phyloP scores from a whole-genome alignment of 495 filamentous ascomycete genomes.

The Neurospora pannonica region DNA sequence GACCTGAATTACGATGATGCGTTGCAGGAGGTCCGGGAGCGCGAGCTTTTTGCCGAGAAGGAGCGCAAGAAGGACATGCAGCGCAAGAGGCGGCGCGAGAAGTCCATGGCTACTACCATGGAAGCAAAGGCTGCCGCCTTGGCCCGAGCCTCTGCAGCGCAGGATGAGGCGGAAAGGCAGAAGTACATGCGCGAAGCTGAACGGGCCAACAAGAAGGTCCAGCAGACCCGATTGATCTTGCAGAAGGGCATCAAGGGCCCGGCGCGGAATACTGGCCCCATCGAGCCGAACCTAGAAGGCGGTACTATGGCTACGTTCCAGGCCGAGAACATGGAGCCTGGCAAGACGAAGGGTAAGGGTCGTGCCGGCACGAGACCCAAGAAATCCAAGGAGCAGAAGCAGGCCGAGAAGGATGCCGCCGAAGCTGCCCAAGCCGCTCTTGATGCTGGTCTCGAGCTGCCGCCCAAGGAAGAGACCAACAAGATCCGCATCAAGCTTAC shows the following conservation, averaged over 20 bases:
- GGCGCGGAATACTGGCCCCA: slow-evolving; percentile 63
- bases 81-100: slow-evolving; percentile 90
- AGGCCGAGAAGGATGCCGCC: slow-evolving; percentile 87
- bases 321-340: slow-evolving; percentile 49
- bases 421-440: slow-evolving; percentile 80
- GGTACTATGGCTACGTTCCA: slow-evolving; percentile 83
- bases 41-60: slow-evolving; percentile 88
- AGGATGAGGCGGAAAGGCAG: slow-evolving; percentile 68
- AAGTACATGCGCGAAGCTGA: slow-evolving; percentile 73
- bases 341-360: slow-evolving; percentile 56
- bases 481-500: slow-evolving; percentile 49
- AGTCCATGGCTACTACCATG: slow-evolving; percentile 78
- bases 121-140: slow-evolving; percentile 79
- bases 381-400: slow-evolving; percentile 95
- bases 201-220: slow-evolving; percentile 78
- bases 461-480: slow-evolving; percentile 58
- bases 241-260: slow-evolving; percentile 76
- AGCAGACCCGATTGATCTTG: slow-evolving; percentile 70
- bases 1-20: slow-evolving; percentile 51
- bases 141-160: slow-evolving; percentile 58
- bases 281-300: slow-evolving; percentile 77
- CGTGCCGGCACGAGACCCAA: slow-evolving; percentile 59
- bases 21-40: slow-evolving; percentile 73
- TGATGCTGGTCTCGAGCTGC: slow-evolving; percentile 70
- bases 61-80: slow-evolving; percentile 99